phyloP scores from a whole-genome alignment of 148 eudicot species.

The Dianthus caryophyllus region DNA sequence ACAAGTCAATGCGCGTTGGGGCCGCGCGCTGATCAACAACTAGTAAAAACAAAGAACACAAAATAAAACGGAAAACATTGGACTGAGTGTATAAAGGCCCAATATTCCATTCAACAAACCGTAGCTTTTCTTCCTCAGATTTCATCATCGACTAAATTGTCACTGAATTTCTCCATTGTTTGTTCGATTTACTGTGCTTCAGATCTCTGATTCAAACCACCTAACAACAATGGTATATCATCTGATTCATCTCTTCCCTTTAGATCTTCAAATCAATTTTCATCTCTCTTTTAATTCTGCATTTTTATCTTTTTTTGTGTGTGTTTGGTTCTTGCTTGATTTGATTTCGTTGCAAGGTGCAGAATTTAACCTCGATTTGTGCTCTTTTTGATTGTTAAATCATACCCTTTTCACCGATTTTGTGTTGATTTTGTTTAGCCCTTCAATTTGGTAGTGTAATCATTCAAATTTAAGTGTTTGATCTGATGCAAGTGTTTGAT shows the following conservation, averaged over 20 bases:
- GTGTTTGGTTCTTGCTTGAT: neutral
- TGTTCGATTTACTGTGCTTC: conserved; percentile 3
- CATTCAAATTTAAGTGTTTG: neutral
- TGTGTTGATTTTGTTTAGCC: neutral
- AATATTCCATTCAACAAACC: too few species aligned
- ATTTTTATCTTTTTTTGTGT: too few species aligned
- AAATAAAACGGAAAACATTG: too few species aligned
- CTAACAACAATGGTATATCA: conserved; percentile 8
- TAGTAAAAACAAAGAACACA: too few species aligned
- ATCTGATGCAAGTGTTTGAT: neutral
- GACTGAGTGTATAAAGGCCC: too few species aligned
- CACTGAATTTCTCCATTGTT: neutral
- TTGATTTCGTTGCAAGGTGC: neutral
- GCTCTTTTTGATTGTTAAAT: neutral
- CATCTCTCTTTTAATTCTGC: neutral
- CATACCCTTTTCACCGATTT: conserved; percentile 3
- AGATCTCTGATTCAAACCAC: conserved; percentile 8
- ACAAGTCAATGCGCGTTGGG: too few species aligned
- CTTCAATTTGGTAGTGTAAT: neutral
- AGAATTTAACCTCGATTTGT: conserved; percentile 3
- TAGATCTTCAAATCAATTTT: neutral
- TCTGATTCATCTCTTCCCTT: neutral
- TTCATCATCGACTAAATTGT: neutral
- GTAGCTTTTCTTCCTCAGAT: too few species aligned
- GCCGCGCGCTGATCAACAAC: too few species aligned